phyloP scores from a whole-genome alignment of 805 yeast genomes.

The Limtongia smithiae region DNA sequence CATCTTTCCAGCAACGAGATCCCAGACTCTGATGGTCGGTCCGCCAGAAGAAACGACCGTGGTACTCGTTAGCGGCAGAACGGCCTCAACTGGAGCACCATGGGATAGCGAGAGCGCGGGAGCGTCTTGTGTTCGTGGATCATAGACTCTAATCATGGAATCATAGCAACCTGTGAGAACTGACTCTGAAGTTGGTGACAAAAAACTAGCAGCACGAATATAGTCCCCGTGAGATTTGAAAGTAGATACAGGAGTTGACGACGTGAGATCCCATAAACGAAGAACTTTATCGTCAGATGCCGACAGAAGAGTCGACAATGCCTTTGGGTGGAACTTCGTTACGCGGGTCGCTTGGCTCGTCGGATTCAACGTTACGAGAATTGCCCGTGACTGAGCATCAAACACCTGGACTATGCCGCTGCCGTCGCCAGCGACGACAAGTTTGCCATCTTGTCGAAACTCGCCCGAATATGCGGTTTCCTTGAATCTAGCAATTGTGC shows the following conservation, averaged over 20 bases:
- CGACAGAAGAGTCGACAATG: slow-evolving; percentile 70
- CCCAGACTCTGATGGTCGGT: slow-evolving; percentile 85
- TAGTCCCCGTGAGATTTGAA: slow-evolving; percentile 81
- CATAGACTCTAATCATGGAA: slow-evolving; percentile 78
- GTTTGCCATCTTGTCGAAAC: slow-evolving; percentile 84
- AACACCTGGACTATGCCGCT: slow-evolving; percentile 88
- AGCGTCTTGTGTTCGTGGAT: slow-evolving; percentile 55
- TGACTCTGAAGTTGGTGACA: slow-evolving; percentile 71
- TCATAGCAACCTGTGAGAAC: slow-evolving; percentile 95
- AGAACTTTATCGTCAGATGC: slow-evolving; percentile 90
- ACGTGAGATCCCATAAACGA: slow-evolving; percentile 83
- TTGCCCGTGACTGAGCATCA: slow-evolving; percentile 75
- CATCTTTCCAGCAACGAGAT: slow-evolving; percentile 70
- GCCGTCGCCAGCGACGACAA: slow-evolving; percentile 92
- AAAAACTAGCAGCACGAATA: slow-evolving; percentile 67
- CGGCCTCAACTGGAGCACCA: slow-evolving; percentile 77
- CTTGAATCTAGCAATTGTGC: slow-evolving; percentile 81
- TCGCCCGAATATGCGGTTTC: slow-evolving; percentile 92
- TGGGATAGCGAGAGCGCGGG: slow-evolving; percentile 69
- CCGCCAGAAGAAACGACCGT: slow-evolving; percentile 81
- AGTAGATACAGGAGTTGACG: slow-evolving; percentile 67
- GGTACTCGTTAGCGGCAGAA: slow-evolving; percentile 66
- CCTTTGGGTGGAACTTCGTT: slow-evolving; percentile 81
- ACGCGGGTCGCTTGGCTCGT: slow-evolving; percentile 88
- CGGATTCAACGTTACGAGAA: slow-evolving; percentile 76